These are phyloP conservation scores for Coriaria nepalensis DNA, from an alignment of 306 rosid genomes.

Conservation along the genomic window DNA sequence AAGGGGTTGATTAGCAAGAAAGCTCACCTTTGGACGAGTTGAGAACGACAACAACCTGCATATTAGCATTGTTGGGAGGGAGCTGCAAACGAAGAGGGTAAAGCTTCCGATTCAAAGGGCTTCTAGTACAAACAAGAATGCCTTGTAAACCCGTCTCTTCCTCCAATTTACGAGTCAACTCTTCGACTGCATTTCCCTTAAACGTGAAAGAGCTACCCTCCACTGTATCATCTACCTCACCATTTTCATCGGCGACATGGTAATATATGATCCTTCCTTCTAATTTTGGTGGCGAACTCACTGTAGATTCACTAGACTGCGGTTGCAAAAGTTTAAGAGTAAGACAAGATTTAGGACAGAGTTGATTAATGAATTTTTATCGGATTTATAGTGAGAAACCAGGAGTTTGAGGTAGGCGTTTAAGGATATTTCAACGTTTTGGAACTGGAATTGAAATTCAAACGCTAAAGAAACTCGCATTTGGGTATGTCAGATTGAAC, in stretches of 20 bases:
- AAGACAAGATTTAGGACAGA: no score
- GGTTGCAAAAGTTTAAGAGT: constrained; percentile 2
- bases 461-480: no score
- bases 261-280: constrained; percentile 79
- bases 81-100: constrained; percentile 86
- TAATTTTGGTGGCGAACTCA: constrained; percentile 30
- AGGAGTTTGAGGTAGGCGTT: no score
- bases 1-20: background rate
- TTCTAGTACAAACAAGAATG: constrained; percentile 52
- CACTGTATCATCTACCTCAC: constrained; percentile 47
- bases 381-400: no score
- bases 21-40: constrained; percentile 47
- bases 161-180: constrained; percentile 53
- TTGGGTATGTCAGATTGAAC: no score
- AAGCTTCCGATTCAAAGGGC: constrained; percentile 68
- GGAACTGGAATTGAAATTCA: no score
- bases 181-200: constrained; percentile 72
- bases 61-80: constrained; percentile 74
- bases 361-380: no score
- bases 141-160: constrained; percentile 73
- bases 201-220: constrained; percentile 43
- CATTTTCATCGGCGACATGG: constrained; percentile 65
- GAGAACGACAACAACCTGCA: constrained; percentile 60
- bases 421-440: no score
- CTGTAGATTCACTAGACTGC: constrained; percentile 42